Base-by-base conservation (phyloP, 208 protist species). In the Leishmania arabica region DNA sequence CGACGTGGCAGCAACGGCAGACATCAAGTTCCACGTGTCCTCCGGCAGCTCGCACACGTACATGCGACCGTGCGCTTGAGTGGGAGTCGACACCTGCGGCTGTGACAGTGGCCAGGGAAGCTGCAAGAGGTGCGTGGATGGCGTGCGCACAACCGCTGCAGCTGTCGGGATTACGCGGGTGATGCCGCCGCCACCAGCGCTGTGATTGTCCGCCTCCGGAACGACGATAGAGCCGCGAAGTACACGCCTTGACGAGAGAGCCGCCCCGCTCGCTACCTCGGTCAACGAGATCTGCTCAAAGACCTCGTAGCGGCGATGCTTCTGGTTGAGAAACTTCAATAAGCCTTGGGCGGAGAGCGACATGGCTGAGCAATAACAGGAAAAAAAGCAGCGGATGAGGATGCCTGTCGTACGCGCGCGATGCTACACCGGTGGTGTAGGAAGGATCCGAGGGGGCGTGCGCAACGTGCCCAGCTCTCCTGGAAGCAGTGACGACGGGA, bases 271-370 rank as follows among this genome's bases (percentile, higher is more conserved):
- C 24, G 56, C n/a, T 62, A 47, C 45, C 34, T 45, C 19, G 56
- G 54, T 56, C 71, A 85, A 53, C 1, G 82, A 78, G 53, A 85
- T 79, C 42, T 85, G 82, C 73, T 78, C 72, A 31, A 85, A 85
- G 15, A 64, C 72, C 54, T 81, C 77, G 74, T 56, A 82, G 49
- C 47, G 40, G 51, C 77, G 49, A 27, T 69, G 62, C 1, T 66
- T 51, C 3, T 69, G 42, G 65, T 75, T 69, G 24, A 85, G 62
- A 27, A 82, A 71, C 19, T 65, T 45, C 37, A 81, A 54, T 60
- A 85, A 66, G 53, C 51, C 66, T 21, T 82, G 71, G 3, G 82
- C 64, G 4, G 77, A 85, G 73, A 85, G 77, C 4, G 77, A 58
- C 82, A 85, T 85, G 15, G 27, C 37, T 31, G 19, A 9, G 27